phyloP scores from a whole-genome alignment of 192 early-diverging fungal genomes.

The Jimgerdemannia flammicorona region DNA sequence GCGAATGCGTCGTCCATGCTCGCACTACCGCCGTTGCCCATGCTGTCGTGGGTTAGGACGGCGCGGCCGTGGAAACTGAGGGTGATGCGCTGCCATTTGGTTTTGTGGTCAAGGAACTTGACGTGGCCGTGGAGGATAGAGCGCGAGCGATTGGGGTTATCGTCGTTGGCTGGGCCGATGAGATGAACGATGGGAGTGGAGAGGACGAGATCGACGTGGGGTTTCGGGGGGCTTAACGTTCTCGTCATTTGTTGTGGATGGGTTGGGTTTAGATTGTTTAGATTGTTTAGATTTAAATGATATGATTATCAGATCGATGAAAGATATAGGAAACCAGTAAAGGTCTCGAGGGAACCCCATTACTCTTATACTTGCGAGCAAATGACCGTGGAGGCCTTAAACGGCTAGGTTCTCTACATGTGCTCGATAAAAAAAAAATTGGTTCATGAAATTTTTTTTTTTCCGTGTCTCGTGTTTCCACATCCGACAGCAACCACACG shows the following conservation, averaged over 20 bases:
- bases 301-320: not conserved
- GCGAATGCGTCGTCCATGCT: conserved; percentile 3
- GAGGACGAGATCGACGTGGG: conserved; percentile 5
- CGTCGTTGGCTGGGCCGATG: conserved; percentile 29
- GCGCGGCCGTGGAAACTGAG: conserved; percentile 24
- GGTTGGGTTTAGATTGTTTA: not conserved
- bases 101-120: conserved; percentile 18
- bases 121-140: conserved; percentile 25
- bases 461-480: not conserved
- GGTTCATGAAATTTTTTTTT: not conserved
- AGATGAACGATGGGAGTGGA: conserved; percentile 17
- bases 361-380: no score
- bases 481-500: not conserved
- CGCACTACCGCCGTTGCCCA: conserved; percentile 7
- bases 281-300: not conserved
- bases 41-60: conserved; percentile 16
- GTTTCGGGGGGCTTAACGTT: conserved; percentile 4
- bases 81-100: conserved; percentile 32
- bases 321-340: not conserved
- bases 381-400: no score
- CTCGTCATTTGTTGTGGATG: not conserved
- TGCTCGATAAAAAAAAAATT: no score
- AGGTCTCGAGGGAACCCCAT: no score
- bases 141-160: conserved; percentile 25
- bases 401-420: no score